phyloP scores from a whole-genome alignment of 2,329 filamentous ascomycete species.

The Diaporthe ilicicola region DNA sequence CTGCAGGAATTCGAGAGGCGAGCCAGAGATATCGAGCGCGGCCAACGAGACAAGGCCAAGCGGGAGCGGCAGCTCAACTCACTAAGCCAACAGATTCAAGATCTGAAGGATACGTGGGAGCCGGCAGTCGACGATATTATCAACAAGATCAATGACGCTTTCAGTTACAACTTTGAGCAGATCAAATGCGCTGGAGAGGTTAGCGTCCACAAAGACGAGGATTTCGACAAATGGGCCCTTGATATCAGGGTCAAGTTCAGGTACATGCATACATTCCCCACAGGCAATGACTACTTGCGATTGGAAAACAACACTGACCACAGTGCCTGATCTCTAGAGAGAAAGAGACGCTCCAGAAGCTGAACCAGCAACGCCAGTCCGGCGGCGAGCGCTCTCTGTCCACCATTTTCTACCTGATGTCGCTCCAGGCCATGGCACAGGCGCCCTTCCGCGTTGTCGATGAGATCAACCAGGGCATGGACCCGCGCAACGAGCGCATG shows the following conservation, averaged over 20 bases:
- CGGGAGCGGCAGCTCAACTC: conserved; percentile 63
- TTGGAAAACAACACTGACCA: conserved; percentile 35
- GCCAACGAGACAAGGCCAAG: conserved; percentile 65
- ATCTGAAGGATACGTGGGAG: conserved; percentile 81
- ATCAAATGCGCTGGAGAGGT: conserved; percentile 96
- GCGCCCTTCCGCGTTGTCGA: conserved; percentile 98
- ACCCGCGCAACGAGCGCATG: conserved; percentile 97
- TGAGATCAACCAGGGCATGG: conserved; percentile 99
- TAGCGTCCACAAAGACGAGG: conserved; percentile 84
- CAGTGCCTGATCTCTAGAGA: conserved; percentile 60
- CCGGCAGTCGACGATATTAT: conserved; percentile 82
- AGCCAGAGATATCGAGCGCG: conserved; percentile 71
- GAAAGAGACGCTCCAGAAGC: conserved; percentile 81
- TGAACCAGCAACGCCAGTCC: conserved; percentile 93
- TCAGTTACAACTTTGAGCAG: conserved; percentile 90
- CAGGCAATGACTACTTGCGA: conserved; percentile 30
- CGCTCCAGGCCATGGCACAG: conserved; percentile 89
- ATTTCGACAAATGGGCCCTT: conserved; percentile 94
- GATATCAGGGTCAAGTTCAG: conserved; percentile 96
- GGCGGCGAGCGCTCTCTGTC: conserved; percentile 96
- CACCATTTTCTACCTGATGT: conserved; percentile 99
- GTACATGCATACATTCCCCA: conserved; percentile 53
- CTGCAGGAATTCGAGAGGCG: conserved; percentile 82
- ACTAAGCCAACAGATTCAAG: conserved; percentile 66
- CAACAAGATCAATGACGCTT: conserved; percentile 84